These are phyloP conservation scores for Botryotinia narcissicola DNA, from an alignment of 2,329 filamentous ascomycete genomes.

Conservation along the genomic window DNA sequence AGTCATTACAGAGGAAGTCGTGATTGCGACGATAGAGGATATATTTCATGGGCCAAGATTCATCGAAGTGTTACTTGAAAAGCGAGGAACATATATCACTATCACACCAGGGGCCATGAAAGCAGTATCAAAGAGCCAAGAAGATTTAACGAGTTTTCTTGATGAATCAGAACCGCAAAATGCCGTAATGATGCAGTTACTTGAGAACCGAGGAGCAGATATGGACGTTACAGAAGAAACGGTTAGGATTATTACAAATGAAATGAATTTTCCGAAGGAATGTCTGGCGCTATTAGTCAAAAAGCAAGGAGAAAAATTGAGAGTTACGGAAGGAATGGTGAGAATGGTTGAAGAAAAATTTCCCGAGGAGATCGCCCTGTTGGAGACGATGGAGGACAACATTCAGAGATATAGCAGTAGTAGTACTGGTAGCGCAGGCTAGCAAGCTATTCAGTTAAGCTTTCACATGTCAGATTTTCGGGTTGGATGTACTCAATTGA, in stretches of 20 bases:
- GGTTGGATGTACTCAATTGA: not conserved
- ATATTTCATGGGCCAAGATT: rapidly evolving
- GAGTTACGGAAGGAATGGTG: not conserved
- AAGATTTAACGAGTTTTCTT: too few species aligned
- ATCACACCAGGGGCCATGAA: not conserved
- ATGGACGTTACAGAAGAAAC: not conserved
- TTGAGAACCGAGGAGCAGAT: not conserved
- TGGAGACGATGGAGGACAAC: not conserved
- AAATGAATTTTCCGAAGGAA: rapidly evolving
- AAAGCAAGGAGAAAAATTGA: not conserved
- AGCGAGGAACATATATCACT: not conserved
- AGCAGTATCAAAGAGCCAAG: not conserved
- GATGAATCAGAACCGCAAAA: too few species aligned
- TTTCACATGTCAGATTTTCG: not conserved
- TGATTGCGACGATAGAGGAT: too few species aligned
- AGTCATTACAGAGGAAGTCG: not conserved
- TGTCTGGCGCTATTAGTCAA: rapidly evolving
- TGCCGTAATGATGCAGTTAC: not conserved
- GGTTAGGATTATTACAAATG: not conserved
- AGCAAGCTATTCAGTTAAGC: not conserved
- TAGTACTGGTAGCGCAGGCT: not conserved
- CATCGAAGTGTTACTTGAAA: not conserved
- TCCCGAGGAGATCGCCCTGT: not conserved
- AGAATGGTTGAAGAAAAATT: not conserved
- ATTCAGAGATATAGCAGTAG: not conserved